Percentiles rank a stretch among this genome's conserved stretches.
phyloP scores from a whole-genome alignment of 371 early-diverging fungal species.

The Actinomortierella ambigua region DNA sequence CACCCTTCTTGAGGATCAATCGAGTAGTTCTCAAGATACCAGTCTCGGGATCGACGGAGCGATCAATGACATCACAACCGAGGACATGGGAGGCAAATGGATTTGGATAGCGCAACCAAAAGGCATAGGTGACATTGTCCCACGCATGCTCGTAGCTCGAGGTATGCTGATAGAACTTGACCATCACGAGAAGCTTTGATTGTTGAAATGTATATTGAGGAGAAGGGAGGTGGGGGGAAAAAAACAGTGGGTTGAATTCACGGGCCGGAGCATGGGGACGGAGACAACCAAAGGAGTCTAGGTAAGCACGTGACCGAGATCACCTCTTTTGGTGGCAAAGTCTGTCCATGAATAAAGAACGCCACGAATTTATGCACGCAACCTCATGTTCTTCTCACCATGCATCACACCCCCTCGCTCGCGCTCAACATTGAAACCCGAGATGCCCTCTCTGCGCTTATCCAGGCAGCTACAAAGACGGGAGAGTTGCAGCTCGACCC shows the following conservation, averaged over 20 bases:
- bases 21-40: conserved; percentile 88
- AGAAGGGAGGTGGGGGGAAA: too few relatives aligned
- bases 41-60: conserved; percentile 78
- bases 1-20: conserved; percentile 87
- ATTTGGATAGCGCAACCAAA: conserved; percentile 95
- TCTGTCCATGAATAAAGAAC: too few relatives aligned
- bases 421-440: conserved; percentile 31
- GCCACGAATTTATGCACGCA: not conserved
- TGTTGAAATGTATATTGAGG: too few relatives aligned
- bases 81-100: conserved; percentile 97
- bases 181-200: conserved; percentile 47
- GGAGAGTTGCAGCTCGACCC: conserved; percentile 43
- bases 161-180: conserved; percentile 78
- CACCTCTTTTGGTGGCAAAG: not conserved
- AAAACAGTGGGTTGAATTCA: too few relatives aligned
- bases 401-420: conserved; percentile 9
- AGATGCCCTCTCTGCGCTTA: conserved; percentile 26
- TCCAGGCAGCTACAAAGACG: conserved; percentile 34
- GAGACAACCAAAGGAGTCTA: too few relatives aligned
- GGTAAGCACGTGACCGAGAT: not conserved
- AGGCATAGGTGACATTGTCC: conserved; percentile 86
- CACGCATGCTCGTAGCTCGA: conserved; percentile 81
- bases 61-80: conserved; percentile 88
- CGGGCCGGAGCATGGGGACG: too few relatives aligned
- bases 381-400: not conserved